Conservation (phyloP, 345 rosid species). For the Balakata baccata region DNA sequence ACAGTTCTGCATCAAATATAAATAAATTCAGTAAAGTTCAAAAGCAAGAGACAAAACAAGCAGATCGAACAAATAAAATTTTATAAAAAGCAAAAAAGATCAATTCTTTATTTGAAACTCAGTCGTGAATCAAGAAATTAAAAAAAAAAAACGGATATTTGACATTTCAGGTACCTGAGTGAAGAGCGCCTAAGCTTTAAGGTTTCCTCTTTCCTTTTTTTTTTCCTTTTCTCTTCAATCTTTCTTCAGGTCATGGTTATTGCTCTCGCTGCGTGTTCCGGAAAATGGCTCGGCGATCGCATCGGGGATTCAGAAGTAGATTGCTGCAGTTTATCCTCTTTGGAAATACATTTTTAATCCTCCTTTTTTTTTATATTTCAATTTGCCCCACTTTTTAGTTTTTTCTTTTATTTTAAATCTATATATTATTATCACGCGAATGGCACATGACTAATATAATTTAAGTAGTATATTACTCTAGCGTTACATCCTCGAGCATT, state of each 20-base stretch:
- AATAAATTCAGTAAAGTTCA: background rate
- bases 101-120: background rate
- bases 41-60: background rate
- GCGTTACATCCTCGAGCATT: too few species aligned
- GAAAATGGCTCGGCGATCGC: background rate
- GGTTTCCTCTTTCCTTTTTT: too few species aligned
- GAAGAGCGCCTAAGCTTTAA: background rate
- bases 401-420: background rate
- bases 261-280: background rate
- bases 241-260: background rate
- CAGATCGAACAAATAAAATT: background rate
- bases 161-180: background rate
- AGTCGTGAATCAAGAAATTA: background rate
- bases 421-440: too few species aligned
- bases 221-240: background rate
- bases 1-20: constrained; percentile 14
- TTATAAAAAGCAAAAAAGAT: background rate
- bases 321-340: background rate
- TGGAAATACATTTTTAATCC: background rate
- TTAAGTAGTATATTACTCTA: too few species aligned
- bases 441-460: too few species aligned
- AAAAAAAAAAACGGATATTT: background rate
- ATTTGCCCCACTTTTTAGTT: too few species aligned
- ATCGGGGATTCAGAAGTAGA: background rate
- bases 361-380: background rate